Evolutionary conservation across 306 rosid species (phyloP).

Genomic region (Boehmeria nivea): DNA sequence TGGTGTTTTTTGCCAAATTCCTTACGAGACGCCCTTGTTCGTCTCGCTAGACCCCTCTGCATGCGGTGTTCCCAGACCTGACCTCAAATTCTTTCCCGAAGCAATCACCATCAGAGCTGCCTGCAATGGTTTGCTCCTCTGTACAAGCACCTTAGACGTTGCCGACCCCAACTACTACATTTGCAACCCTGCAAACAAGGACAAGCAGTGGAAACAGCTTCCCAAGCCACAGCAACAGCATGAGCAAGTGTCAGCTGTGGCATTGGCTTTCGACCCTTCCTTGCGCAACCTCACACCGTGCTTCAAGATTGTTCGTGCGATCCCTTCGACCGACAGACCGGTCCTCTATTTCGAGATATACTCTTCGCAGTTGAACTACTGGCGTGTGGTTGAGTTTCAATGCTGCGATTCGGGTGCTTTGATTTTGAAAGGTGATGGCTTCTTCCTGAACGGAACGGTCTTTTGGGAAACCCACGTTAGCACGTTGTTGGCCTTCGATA

Average conservation of each 20-base stretch:
- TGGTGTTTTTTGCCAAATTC: constrained; percentile 29
- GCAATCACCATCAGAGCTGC: constrained; percentile 5
- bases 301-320: constrained; percentile 29
- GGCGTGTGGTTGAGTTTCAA: constrained; percentile 19
- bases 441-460: constrained; percentile 18
- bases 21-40: constrained; percentile 4
- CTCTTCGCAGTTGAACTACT: constrained; percentile 33
- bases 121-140: constrained; percentile 36
- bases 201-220: constrained; percentile 20
- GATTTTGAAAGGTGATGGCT: constrained; percentile 17
- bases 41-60: constrained; percentile 21
- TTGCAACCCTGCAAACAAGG: constrained; percentile 31
- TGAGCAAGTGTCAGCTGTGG: constrained; percentile 12
- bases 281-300: too few species aligned
- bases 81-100: constrained; percentile 27
- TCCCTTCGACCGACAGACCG: constrained; percentile 4
- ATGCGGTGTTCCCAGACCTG: constrained; percentile 26
- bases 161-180: constrained; percentile 23
- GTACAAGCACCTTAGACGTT: constrained; percentile 1
- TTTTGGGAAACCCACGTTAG: constrained; percentile 32
- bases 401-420: constrained; percentile 17
- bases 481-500: constrained; percentile 22
- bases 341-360: constrained; percentile 29
- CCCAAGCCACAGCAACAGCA: constrained; percentile 24
- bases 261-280: constrained; percentile 33